A percentile compares a stretch with the other conserved stretches of the same genome.
phyloP scores from a whole-genome alignment of 768 basidiomycete genomes.

The Mycena metata region DNA sequence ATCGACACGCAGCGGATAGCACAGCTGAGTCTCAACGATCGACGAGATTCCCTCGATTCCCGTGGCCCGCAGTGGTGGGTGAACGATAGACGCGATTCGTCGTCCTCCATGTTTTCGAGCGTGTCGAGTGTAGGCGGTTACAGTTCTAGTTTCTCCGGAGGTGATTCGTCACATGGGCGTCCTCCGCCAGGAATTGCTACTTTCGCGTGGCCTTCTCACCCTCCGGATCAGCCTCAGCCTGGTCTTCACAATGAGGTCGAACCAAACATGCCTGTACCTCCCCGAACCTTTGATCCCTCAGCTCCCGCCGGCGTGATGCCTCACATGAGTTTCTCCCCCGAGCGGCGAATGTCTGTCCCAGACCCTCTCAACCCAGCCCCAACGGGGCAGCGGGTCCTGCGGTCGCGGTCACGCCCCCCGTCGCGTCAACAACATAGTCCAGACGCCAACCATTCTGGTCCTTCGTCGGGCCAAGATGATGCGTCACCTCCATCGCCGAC shows the following conservation, averaged over 20 bases:
- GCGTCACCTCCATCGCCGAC: conserved; percentile 52
- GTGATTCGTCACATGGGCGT: conserved; percentile 75
- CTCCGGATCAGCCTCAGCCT: conserved; percentile 50
- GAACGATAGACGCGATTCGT: conserved; percentile 80
- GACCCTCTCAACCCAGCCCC: conserved; percentile 60
- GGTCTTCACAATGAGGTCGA: conserved; percentile 60
- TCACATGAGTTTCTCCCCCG: conserved; percentile 68
- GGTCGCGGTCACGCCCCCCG: conserved; percentile 79
- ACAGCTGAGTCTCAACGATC: conserved; percentile 82
- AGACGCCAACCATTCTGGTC: conserved; percentile 56
- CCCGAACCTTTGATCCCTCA: conserved; percentile 65
- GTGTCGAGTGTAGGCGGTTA: conserved; percentile 65
- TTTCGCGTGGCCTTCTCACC: conserved; percentile 77
- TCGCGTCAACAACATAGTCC: conserved; percentile 68
- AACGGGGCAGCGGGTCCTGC: conserved; percentile 63
- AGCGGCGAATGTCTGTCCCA: conserved; percentile 85
- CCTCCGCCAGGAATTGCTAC: conserved; percentile 73
- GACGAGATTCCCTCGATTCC: conserved; percentile 82
- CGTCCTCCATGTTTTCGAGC: conserved; percentile 78
- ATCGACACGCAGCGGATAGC: conserved; percentile 84
- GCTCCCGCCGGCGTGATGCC: conserved; percentile 66
- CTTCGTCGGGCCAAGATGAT: conserved; percentile 62
- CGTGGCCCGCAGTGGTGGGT: conserved; percentile 70
- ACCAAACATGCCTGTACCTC: conserved; percentile 55
- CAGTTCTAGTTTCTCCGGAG: conserved; percentile 68